Evolutionary conservation across 768 basidiomycete species (phyloP).

Genomic region (Naganishia vaughanmartiniae): DNA sequence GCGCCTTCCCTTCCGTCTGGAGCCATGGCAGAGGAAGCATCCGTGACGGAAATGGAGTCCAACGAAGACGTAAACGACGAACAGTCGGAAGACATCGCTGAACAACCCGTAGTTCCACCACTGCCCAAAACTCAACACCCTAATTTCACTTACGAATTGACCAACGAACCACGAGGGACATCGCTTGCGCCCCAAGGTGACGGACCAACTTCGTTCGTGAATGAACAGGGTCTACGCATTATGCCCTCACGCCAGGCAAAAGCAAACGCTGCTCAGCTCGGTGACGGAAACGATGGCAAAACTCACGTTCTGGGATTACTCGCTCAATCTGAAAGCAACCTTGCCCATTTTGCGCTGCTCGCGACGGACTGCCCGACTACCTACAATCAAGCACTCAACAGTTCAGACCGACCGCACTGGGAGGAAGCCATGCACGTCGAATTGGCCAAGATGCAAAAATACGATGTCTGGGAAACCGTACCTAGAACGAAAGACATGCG

Average conservation of each 20-base stretch:
- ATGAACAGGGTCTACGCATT: background rate
- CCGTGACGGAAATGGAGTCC: too few species aligned
- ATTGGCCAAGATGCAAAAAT: slow-evolving; percentile 21
- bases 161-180: background rate
- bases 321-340: too few species aligned
- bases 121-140: background rate
- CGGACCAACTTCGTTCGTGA: background rate
- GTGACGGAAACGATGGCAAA: background rate
- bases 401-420: slow-evolving; percentile 14
- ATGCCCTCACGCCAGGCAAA: background rate
- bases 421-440: background rate
- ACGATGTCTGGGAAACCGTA: slow-evolving; percentile 16
- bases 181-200: too few species aligned
- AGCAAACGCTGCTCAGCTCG: background rate
- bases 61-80: too few species aligned
- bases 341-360: too few species aligned
- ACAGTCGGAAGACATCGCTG: too few species aligned
- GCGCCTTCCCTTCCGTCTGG: too few species aligned
- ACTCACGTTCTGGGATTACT: background rate
- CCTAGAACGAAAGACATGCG: background rate
- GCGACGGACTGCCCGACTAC: background rate
- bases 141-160: background rate
- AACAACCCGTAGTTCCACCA: too few species aligned
- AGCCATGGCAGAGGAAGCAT: too few species aligned
- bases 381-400: slow-evolving; percentile 7